Conservation (phyloP, 495 filamentous ascomycete species). For the Chaetomidium leptoderma region DNA sequence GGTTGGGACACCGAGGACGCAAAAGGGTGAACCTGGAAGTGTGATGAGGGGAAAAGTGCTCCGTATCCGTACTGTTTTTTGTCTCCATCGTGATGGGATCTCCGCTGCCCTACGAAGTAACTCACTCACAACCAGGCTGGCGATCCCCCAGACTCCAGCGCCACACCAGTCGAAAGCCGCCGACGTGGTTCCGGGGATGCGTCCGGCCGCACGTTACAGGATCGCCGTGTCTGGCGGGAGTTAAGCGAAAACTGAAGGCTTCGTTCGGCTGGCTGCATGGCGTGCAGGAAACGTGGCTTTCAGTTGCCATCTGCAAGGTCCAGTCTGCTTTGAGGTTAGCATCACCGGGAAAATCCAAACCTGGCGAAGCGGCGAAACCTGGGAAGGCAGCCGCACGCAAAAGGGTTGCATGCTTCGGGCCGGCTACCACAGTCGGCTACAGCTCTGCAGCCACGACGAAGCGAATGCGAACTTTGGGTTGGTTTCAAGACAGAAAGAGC, state of each 20-base stretch:
- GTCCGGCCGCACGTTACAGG: neutral
- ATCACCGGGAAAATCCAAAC: neutral
- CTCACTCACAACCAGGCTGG: too few species aligned
- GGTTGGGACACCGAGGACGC: neutral
- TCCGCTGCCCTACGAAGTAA: neutral
- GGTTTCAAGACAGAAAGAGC: too few species aligned
- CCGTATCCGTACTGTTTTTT: too few species aligned
- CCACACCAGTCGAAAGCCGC: neutral
- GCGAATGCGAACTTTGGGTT: too few species aligned
- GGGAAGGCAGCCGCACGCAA: neutral
- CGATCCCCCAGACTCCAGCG: constrained; percentile 3
- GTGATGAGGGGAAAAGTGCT: neutral
- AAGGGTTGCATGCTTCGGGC: constrained; percentile 8
- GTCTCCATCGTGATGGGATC: neutral
- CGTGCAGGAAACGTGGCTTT: neutral
- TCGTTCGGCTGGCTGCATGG: neutral
- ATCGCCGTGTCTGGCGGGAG: neutral
- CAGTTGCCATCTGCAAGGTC: constrained; percentile 1
- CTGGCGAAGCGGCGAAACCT: neutral
- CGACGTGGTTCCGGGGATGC: neutral
- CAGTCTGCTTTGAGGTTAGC: constrained; percentile 2
- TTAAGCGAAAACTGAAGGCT: neutral
- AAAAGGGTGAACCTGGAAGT: neutral
- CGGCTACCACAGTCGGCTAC: neutral
- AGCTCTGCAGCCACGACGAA: neutral